Evolutionary conservation across 164 flowering plant species (phyloP).

Genomic region (Chloranthus sessilifolius): DNA sequence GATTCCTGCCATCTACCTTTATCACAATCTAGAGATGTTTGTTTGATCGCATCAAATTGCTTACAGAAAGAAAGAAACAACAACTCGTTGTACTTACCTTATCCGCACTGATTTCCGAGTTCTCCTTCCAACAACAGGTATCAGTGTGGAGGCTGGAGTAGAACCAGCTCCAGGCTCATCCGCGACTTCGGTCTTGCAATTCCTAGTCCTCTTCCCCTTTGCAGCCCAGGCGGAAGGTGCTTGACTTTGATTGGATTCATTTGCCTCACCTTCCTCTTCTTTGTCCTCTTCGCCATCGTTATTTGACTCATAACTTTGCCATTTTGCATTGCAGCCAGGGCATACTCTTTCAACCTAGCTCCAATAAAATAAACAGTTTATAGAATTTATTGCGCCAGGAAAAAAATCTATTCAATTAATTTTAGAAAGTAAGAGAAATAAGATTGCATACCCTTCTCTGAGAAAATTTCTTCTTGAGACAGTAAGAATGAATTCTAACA

Average conservation of each 20-base stretch:
- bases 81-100: too few species aligned
- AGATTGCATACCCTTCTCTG: conserved; percentile 35
- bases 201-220: conserved; percentile 21
- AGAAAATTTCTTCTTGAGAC: conserved; percentile 56
- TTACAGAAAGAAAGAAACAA: too few species aligned
- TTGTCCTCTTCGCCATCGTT: conserved; percentile 33
- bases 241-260: conserved; percentile 19
- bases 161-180: conserved; percentile 13
- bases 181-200: conserved; percentile 18
- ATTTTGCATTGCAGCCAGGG: conserved; percentile 59
- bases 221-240: conserved; percentile 18
- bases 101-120: conserved; percentile 29
- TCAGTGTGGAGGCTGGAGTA: conserved; percentile 12
- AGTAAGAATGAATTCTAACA: conserved; percentile 67
- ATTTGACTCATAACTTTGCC: conserved; percentile 35
- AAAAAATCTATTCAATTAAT: not conserved
- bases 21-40: too few species aligned
- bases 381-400: not conserved
- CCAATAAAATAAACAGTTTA: not conserved
- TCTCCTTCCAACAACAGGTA: conserved; percentile 10
- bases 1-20: too few species aligned
- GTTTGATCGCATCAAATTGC: too few species aligned
- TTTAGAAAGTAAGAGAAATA: not conserved
- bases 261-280: conserved; percentile 25
- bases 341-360: conserved; percentile 57